Base-by-base conservation (phyloP, 2,329 filamentous ascomycete genomes). In the Penicillium oxalicum region DNA sequence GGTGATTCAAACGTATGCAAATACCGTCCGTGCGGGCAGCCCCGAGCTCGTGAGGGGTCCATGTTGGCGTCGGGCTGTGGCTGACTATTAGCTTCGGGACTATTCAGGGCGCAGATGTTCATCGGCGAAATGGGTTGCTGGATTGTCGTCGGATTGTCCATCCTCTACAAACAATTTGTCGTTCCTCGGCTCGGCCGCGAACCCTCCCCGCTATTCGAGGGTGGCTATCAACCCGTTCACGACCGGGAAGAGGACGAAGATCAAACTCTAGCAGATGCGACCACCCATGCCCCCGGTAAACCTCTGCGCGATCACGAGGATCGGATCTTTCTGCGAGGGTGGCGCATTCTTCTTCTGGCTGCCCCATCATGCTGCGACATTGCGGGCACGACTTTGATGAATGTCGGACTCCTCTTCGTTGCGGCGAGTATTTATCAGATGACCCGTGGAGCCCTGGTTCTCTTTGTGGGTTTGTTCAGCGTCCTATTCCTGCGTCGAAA, bases 391-490 rank as follows among this genome's bases (percentile, higher is more conserved):
- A 98, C 93, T 4, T 79, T 97, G 47, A 97, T 98, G 91, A 98
- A 98, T 64, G 87, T 89, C 4, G 93, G 93, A 3, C 77, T 98
- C 57, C 78, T 97, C 42, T 91, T 97, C 66, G 91, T 97, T 25
- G 93, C 88, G 9, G 89, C 93, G 1, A 94, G 88, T 52, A 96
- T 98, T 63, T 98, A 96, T 72, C 93, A 98, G 73, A 98, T 98
- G 93, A 97, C 91, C 1, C 79, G 93, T 50, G 93, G 93, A 7
- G 93, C 93, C 0, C 77, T 98, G 37, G 91, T 98, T 3, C 78
- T 98, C 5, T 98, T 98, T 61, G 93, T 98, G 18, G 93, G 93
- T 0, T 74, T 97, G 0, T 96, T 98, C 73, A 95, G 90, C 63
- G 91, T 98, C 27, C 62, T 95, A 9, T 97, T 98, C 69, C 76